These are phyloP conservation scores for Dipsacomyces acuminosporus DNA, from an alignment of 371 early-diverging fungal species.

Conservation along the genomic window DNA sequence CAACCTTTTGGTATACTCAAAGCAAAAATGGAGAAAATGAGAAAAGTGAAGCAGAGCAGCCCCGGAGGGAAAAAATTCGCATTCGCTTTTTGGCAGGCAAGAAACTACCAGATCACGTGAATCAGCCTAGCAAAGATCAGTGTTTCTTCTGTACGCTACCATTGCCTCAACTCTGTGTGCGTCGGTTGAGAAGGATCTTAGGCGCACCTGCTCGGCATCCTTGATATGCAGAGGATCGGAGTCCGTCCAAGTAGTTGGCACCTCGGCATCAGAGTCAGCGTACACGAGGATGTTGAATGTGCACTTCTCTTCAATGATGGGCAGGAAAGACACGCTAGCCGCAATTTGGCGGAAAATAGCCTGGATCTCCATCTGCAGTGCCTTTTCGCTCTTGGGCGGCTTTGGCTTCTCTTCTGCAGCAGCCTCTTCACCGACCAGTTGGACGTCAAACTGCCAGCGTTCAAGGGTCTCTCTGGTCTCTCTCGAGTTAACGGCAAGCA, in stretches of 20 bases:
- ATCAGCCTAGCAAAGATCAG: constrained; percentile 35
- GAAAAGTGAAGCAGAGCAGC: no score
- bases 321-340: constrained; percentile 83
- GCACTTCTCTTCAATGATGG: constrained; percentile 80
- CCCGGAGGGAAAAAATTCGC: neutral
- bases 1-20: no score
- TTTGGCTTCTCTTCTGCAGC: constrained; percentile 25
- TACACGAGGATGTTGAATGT: constrained; percentile 88
- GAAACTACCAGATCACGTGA: neutral
- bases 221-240: constrained; percentile 70
- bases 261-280: constrained; percentile 79
- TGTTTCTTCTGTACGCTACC: constrained; percentile 69
- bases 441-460: constrained; percentile 91
- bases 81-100: neutral
- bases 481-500: constrained; percentile 74
- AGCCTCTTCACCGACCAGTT: constrained; percentile 47
- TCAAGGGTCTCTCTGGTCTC: constrained; percentile 80
- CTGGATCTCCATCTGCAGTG: constrained; percentile 72
- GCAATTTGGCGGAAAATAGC: constrained; percentile 88
- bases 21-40: no score
- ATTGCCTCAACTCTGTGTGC: constrained; percentile 77
- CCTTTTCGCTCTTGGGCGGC: constrained; percentile 57
- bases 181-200: constrained; percentile 76
- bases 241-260: constrained; percentile 83
- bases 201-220: constrained; percentile 77